Evolutionary conservation across 805 yeast genomes (phyloP).

Genomic region (Ogataea degrootiae): DNA sequence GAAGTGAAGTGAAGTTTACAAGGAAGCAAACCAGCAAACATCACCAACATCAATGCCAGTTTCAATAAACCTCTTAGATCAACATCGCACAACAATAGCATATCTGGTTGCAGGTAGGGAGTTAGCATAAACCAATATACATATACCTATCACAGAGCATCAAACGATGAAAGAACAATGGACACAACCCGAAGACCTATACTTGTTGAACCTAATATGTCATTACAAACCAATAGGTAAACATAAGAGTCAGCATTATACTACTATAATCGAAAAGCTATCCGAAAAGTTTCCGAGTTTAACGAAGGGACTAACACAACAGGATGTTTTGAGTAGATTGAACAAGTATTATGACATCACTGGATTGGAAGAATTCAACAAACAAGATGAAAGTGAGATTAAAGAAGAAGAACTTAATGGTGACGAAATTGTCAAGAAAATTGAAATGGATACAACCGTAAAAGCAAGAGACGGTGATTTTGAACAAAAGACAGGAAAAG

Average conservation of each 20-base stretch:
- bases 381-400: slow-evolving; percentile 5
- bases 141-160: no score
- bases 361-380: slow-evolving; percentile 24
- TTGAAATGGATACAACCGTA: not conserved
- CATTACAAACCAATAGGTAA: slow-evolving; percentile 29
- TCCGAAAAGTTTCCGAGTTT: slow-evolving; percentile 16
- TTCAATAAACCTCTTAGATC: no score
- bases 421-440: not conserved
- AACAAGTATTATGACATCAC: slow-evolving; percentile 24
- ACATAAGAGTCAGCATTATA: slow-evolving; percentile 9
- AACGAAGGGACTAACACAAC: slow-evolving; percentile 5
- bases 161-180: slow-evolving; percentile 13
- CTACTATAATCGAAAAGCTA: slow-evolving; percentile 14
- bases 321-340: slow-evolving; percentile 15
- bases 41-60: no score
- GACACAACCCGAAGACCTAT: slow-evolving; percentile 19
- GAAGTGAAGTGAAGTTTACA: no score
- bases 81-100: no score
- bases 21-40: no score
- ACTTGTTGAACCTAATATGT: slow-evolving; percentile 21
- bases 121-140: not conserved
- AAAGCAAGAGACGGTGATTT: not conserved
- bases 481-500: not conserved
- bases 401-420: slow-evolving; percentile 4
- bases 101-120: not conserved